Percentiles rank a stretch among this genome's conserved stretches.
Conservation (phyloP, 148 eudicot genomes). For the Arctostaphylos glauca region DNA sequence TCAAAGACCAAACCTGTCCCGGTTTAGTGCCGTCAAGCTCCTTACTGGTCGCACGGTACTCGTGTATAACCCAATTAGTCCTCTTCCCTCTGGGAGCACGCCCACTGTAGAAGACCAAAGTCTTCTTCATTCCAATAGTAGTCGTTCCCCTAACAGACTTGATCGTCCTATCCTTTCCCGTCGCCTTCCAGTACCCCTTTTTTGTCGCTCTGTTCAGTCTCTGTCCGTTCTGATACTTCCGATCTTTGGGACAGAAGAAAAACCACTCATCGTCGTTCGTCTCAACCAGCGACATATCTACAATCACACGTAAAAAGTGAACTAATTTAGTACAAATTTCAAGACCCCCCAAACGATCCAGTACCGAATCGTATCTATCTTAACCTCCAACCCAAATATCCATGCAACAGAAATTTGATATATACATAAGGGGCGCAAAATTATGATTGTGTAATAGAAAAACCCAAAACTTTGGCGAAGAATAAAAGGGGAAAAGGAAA, state of each 20-base stretch:
- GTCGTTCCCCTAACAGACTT: constrained; percentile 40
- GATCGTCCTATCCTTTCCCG: constrained; percentile 86
- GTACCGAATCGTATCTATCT: not conserved
- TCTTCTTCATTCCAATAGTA: constrained; percentile 85
- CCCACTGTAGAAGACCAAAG: constrained; percentile 82
- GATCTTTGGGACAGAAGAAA: constrained; percentile 89
- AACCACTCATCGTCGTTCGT: constrained; percentile 83
- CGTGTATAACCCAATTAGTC: constrained; percentile 93
- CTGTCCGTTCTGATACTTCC: constrained; percentile 90
- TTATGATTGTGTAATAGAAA: not conserved
- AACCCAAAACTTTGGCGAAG: not conserved
- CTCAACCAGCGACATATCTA: constrained; percentile 71
- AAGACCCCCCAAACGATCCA: not conserved
- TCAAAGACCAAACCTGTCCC: constrained; percentile 60
- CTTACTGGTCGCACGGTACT: constrained; percentile 67
- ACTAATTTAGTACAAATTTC: not conserved
- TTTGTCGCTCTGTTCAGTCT: constrained; percentile 80
- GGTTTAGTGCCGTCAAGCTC: constrained; percentile 85
- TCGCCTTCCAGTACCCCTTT: constrained; percentile 96
- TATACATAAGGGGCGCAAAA: not conserved
- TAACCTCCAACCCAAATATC: not conserved
- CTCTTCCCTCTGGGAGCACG: constrained; percentile 90
- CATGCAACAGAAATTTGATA: not conserved
- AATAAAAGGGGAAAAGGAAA: not conserved
- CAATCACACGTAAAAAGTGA: constrained; percentile 16